Evolutionary conservation across 768 basidiomycete genomes (phyloP).

Genomic region (Mrakia blollopis): DNA sequence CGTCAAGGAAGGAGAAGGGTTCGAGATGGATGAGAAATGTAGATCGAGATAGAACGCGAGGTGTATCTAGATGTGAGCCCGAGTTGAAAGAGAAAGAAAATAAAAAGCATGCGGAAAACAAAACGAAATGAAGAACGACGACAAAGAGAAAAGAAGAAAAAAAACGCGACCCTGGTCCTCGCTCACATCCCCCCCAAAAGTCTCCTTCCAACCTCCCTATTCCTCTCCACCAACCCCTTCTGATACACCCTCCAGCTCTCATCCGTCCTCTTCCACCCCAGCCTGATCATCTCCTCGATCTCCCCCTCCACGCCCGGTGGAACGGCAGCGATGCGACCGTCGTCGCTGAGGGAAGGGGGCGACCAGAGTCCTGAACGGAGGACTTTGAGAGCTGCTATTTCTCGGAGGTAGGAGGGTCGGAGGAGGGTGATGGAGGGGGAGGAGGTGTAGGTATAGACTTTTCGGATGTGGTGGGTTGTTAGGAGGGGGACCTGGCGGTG

Average conservation of each 20-base stretch:
- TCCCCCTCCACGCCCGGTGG: conserved; percentile 8
- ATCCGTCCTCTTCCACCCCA: conserved; percentile 11
- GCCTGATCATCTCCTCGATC: conserved; percentile 16
- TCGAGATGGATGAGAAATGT: no score
- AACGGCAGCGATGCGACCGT: background rate
- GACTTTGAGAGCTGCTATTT: conserved; percentile 47
- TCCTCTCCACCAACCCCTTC: conserved; percentile 1
- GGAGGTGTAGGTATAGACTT: conserved; percentile 47
- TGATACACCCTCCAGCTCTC: conserved; percentile 20
- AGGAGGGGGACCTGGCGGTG: conserved; percentile 45
- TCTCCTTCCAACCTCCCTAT: conserved; percentile 2
- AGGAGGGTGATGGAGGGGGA: conserved; percentile 46
- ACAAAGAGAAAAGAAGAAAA: no score
- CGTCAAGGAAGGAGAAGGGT: no score
- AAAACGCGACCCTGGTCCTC: background rate
- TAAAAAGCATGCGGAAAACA: background rate
- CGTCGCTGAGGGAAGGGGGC: background rate
- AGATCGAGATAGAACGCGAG: no score
- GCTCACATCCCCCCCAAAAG: conserved; percentile 9
- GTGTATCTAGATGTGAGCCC: no score
- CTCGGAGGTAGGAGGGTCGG: conserved; percentile 48
- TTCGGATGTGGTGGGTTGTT: conserved; percentile 47
- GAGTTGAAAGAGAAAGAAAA: no score
- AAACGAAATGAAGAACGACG: background rate
- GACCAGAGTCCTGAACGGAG: conserved; percentile 40